phyloP scores from a whole-genome alignment of 2,329 filamentous ascomycete genomes.

The Microcyclospora tardicrescens region DNA sequence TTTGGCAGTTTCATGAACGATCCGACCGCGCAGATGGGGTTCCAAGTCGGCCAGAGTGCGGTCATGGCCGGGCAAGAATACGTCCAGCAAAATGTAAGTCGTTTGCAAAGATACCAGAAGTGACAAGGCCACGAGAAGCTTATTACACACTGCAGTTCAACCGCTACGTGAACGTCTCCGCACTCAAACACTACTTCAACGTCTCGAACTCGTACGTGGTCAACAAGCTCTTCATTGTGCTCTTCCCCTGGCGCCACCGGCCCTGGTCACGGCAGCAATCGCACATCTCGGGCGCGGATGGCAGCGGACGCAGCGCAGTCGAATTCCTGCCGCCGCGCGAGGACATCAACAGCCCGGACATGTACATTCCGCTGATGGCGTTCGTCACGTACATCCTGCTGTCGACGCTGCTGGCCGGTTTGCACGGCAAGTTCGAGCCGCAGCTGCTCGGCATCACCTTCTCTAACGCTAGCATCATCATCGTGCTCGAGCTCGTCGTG shows the following conservation, averaged over 20 bases:
- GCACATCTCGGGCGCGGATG: constrained; percentile 43
- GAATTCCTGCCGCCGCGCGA: constrained; percentile 86
- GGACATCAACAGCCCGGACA: constrained; percentile 94
- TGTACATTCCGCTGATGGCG: constrained; percentile 99
- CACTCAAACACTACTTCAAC: constrained; percentile 98
- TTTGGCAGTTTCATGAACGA: constrained; percentile 95
- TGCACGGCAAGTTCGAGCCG: constrained; percentile 84
- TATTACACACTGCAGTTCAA: constrained; percentile 42
- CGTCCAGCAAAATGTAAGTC: constrained; percentile 78
- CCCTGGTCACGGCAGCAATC: constrained; percentile 90
- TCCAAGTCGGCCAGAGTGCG: constrained; percentile 85
- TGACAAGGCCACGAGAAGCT: neutral
- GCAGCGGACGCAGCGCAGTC: constrained; percentile 30
- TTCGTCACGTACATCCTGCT: constrained; percentile 94
- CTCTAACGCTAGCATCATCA: constrained; percentile 67
- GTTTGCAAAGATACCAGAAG: neutral
- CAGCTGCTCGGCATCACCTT: constrained; percentile 86
- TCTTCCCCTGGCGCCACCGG: constrained; percentile 96
- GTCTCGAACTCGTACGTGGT: constrained; percentile 95
- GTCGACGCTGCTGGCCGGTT: constrained; percentile 76
- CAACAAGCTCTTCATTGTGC: constrained; percentile 81
- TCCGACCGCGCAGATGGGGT: constrained; percentile 84
- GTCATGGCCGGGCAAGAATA: constrained; percentile 88
- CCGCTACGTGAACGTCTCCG: constrained; percentile 79
- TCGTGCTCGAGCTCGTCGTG: constrained; percentile 76